A percentile compares a stretch with the other conserved stretches of the same genome.
These are phyloP conservation scores for Glarea lozoyensis DNA, from an alignment of 495 filamentous ascomycete species.

Conservation along the genomic window DNA sequence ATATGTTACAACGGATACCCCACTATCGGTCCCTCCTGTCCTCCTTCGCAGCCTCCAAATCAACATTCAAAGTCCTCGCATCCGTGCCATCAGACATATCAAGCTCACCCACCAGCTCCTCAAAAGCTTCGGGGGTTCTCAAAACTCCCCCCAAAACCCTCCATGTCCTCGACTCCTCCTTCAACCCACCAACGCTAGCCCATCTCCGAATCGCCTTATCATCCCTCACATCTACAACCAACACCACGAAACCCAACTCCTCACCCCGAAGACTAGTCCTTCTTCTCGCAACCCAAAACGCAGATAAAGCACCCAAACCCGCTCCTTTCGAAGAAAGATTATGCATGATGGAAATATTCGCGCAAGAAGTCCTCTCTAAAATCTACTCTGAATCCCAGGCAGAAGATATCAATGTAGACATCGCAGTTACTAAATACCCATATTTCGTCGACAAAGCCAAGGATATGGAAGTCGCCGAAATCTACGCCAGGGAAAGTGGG, in stretches of 20 bases:
- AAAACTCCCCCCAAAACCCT: slow-evolving; percentile 31
- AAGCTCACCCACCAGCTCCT: neutral
- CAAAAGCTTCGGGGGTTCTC: neutral
- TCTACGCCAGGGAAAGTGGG: slow-evolving; percentile 22
- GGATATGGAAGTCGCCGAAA: slow-evolving; percentile 59
- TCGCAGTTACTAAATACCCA: slow-evolving; percentile 72
- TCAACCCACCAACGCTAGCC: slow-evolving; percentile 86
- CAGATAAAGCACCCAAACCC: slow-evolving; percentile 82
- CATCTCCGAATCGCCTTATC: slow-evolving; percentile 68
- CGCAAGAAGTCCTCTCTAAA: slow-evolving; percentile 45
- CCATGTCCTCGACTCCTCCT: slow-evolving; percentile 87
- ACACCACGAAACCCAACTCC: slow-evolving; percentile 24
- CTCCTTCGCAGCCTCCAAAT: slow-evolving; percentile 13
- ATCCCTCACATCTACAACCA: too few relatives aligned
- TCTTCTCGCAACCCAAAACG: slow-evolving; percentile 83
- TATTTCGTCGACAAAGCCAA: slow-evolving; percentile 78
- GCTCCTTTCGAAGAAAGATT: slow-evolving; percentile 75
- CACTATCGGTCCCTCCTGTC: slow-evolving; percentile 12
- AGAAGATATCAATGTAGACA: slow-evolving; percentile 48
- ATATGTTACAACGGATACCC: slow-evolving; percentile 7
- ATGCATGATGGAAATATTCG: slow-evolving; percentile 80
- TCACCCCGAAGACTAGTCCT: slow-evolving; percentile 40
- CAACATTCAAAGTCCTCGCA: slow-evolving; percentile 14
- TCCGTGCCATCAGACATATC: slow-evolving; percentile 8
- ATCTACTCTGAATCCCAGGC: slow-evolving; percentile 7